phyloP scores from a whole-genome alignment of 176 grass and related monocot species.

The Urochloa ruziziensis region DNA sequence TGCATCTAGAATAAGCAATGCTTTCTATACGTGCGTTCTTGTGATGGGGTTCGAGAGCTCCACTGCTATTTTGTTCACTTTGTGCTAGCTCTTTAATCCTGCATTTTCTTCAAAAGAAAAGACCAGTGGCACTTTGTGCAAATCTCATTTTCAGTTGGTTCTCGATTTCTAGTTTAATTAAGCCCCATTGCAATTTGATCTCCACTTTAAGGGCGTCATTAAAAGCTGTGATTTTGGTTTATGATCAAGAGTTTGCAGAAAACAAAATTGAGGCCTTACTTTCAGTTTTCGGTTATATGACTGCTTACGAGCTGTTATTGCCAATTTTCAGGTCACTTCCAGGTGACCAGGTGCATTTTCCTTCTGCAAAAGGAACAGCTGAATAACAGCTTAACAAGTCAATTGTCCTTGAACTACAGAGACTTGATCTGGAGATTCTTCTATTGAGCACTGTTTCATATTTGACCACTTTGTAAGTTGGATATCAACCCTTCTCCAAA shows the following conservation, averaged over 20 bases:
- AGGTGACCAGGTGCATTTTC: constrained; percentile 1
- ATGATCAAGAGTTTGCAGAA: background rate
- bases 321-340: constrained; percentile 13
- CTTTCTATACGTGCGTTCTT: background rate
- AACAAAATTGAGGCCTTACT: background rate
- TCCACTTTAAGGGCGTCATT: background rate
- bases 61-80: background rate
- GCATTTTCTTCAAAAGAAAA: background rate
- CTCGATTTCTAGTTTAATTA: background rate
- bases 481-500: background rate
- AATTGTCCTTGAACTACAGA: constrained; percentile 17
- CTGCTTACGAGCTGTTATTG: background rate
- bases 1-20: background rate
- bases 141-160: background rate
- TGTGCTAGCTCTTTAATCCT: background rate
- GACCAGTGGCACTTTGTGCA: background rate
- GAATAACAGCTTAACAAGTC: background rate
- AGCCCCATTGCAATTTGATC: background rate
- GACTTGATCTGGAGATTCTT: constrained; percentile 18
- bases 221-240: background rate
- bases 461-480: constrained; percentile 22
- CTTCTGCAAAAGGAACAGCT: constrained; percentile 7
- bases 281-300: background rate
- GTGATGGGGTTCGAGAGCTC: background rate
- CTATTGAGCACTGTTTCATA: constrained; percentile 18